Conservation (phyloP, 441 rosid genomes). For the Pelargonium myrrhifolium region DNA sequence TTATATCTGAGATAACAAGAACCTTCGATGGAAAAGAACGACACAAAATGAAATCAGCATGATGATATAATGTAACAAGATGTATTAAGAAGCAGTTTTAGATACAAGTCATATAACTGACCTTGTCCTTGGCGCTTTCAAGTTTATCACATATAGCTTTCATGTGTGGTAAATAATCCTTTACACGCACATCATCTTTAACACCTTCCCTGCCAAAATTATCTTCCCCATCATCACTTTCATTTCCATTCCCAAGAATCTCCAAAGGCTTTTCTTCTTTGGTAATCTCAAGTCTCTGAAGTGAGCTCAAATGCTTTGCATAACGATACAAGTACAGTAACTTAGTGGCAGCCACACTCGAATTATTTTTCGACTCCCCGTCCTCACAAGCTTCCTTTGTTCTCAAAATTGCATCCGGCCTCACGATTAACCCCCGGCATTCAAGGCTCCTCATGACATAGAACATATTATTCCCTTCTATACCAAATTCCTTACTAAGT, state of each 20-base stretch:
- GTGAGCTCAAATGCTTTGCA: conserved; percentile 70
- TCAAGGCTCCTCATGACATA: conserved; percentile 66
- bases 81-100: neutral
- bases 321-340: conserved; percentile 66
- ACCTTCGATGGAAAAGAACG: conserved; percentile 37
- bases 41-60: conserved; percentile 20
- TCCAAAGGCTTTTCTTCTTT: conserved; percentile 41
- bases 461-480: conserved; percentile 61
- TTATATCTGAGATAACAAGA: conserved; percentile 68
- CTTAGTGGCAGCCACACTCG: conserved; percentile 45
- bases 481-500: conserved; percentile 66
- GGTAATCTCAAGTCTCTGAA: conserved; percentile 68
- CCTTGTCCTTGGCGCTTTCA: conserved; percentile 74
- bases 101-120: conserved; percentile 20
- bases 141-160: conserved; percentile 75
- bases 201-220: conserved; percentile 30
- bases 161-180: conserved; percentile 81
- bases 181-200: conserved; percentile 56
- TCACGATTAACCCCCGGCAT: conserved; percentile 64
- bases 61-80: conserved; percentile 2
- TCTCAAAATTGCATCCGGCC: conserved; percentile 65
- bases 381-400: conserved; percentile 52
- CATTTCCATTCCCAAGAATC: conserved; percentile 28
- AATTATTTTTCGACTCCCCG: conserved; percentile 56
- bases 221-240: conserved; percentile 30